Base-by-base conservation (phyloP, 2,329 filamentous ascomycete genomes). In the Ceratocystis alfenasii region DNA sequence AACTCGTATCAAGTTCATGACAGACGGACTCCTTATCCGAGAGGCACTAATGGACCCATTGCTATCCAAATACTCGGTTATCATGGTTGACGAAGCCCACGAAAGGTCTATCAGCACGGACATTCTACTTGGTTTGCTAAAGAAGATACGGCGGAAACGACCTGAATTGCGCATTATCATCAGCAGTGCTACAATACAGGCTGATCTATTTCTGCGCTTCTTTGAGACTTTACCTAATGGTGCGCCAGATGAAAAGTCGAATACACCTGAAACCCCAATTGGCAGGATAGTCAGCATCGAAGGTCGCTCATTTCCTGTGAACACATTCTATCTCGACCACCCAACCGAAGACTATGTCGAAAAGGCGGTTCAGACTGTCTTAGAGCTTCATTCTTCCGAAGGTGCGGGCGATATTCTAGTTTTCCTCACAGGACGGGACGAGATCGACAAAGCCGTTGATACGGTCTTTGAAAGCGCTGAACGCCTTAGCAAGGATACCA, bases 1-100 rank as follows among this genome's bases (percentile, higher is more conserved):
- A 44, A 99, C 94, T 0, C 84, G 84, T 64, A 93, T 99, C 77
- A 96, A 99, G 74, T 97, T 97, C 73, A 78, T 97, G 69, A 99
- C 93, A 0, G 94, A 99, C 76, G 93, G 93, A 0, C 80, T 99
- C 62, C 81, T 99, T 41, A 84, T 99, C 64, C 81, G 93, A 71
- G 94, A 99, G 76, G 94, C 93, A 33, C 81, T 99, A 3, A 89
- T 96, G 2, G 94, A 99, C 74, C 94, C 94, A 12, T 77, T 97
- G 2, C 77, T 99, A 45, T 94, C 89, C 22, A 83, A 90, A 10
- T 99, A 99, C 74, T 95, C 91, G 0, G 88, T 96, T 57, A 90
- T 99, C 71, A 96, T 99, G 90, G 88, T 99, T 6, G 94, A 99
- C 73, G 93, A 97, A 76, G 94, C 93, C 5, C 94, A 99, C 73